Percentiles rank a stretch among this genome's conserved stretches.
These are phyloP conservation scores for Nasturtium officinale DNA, from an alignment of 345 rosid species.

Conservation along the genomic window DNA sequence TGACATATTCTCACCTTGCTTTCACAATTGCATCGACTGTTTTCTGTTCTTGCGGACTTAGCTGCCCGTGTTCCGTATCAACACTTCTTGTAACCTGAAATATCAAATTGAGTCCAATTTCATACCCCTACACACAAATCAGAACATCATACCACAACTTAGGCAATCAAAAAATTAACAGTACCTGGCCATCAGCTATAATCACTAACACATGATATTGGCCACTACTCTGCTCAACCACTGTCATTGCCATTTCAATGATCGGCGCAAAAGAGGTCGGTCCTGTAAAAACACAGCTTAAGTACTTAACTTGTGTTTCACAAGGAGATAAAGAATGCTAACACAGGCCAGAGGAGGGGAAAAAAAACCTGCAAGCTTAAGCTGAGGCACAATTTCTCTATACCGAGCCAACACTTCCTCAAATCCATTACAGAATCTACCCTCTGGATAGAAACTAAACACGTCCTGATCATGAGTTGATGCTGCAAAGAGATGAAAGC, in stretches of 20 bases:
- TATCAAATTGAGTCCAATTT: neutral
- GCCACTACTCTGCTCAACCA: slow-evolving; percentile 85
- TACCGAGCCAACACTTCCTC: slow-evolving; percentile 82
- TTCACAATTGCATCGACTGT: slow-evolving; percentile 90
- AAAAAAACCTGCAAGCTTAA: slow-evolving; percentile 78
- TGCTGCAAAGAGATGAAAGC: slow-evolving; percentile 53
- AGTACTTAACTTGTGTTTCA: neutral
- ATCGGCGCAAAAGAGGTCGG: slow-evolving; percentile 96
- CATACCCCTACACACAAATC: slow-evolving; percentile 4
- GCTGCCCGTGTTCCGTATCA: slow-evolving; percentile 62
- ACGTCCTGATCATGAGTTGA: slow-evolving; percentile 97
- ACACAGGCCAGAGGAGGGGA: slow-evolving; percentile 15
- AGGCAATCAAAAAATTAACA: neutral
- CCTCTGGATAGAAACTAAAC: slow-evolving; percentile 77
- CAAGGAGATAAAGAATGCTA: slow-evolving; percentile 28
- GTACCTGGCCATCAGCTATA: slow-evolving; percentile 98
- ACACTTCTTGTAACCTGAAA: slow-evolving; percentile 78
- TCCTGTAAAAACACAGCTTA: slow-evolving; percentile 48
- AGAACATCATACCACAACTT: slow-evolving; percentile 7
- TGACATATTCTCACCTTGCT: slow-evolving; percentile 64
- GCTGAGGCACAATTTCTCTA: slow-evolving; percentile 76
- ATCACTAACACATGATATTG: slow-evolving; percentile 95
- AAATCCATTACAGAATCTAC: slow-evolving; percentile 77
- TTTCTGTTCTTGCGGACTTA: slow-evolving; percentile 93
- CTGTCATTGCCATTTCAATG: slow-evolving; percentile 92